Evolutionary conservation across 1,284 basidiomycete genomes (phyloP).

Genomic region (Ganoderma lucidum): DNA sequence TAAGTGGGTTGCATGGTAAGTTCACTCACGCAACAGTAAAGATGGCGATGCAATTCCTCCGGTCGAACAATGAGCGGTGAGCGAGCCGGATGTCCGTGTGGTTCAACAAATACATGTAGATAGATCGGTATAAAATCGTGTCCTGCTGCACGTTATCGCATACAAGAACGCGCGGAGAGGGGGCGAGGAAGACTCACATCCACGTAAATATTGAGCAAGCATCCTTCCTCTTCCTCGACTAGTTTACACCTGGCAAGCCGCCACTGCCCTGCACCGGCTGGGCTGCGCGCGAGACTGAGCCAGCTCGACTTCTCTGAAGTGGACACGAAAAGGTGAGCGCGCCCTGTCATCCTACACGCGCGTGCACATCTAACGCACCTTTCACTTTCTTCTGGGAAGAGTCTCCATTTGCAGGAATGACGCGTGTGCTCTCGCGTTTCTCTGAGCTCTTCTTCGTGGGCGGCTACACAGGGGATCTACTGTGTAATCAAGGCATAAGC

Average conservation of each 20-base stretch:
- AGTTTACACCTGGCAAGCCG: slow-evolving; percentile 74
- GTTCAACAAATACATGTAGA: slow-evolving; percentile 73
- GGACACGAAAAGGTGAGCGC: slow-evolving; percentile 14
- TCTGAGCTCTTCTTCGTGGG: slow-evolving; percentile 56
- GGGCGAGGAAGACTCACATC: slow-evolving; percentile 56
- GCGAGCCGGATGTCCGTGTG: slow-evolving; percentile 78
- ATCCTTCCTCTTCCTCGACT: slow-evolving; percentile 69
- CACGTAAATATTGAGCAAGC: slow-evolving; percentile 74
- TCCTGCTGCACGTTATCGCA: slow-evolving; percentile 53
- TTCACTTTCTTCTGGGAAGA: slow-evolving; percentile 62
- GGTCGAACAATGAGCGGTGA: slow-evolving; percentile 75
- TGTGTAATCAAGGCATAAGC: slow-evolving; percentile 24
- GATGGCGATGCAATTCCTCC: slow-evolving; percentile 75
- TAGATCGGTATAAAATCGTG: slow-evolving; percentile 72
- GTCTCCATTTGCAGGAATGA: slow-evolving; percentile 39
- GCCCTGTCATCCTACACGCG: not conserved
- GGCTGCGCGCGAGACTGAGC: slow-evolving; percentile 64
- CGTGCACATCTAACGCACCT: slow-evolving; percentile 50
- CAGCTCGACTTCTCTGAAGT: slow-evolving; percentile 74
- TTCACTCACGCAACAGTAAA: slow-evolving; percentile 62
- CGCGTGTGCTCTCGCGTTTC: slow-evolving; percentile 58
- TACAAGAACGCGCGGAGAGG: slow-evolving; percentile 7
- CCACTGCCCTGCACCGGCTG: slow-evolving; percentile 68
- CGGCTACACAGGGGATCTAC: slow-evolving; percentile 30
- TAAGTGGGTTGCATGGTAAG: slow-evolving; percentile 10